Evolutionary conservation across 2,329 filamentous ascomycete species (phyloP), one percentile per base, ranked within the genome.

Genomic region (Ramichloridium luteum): DNA sequence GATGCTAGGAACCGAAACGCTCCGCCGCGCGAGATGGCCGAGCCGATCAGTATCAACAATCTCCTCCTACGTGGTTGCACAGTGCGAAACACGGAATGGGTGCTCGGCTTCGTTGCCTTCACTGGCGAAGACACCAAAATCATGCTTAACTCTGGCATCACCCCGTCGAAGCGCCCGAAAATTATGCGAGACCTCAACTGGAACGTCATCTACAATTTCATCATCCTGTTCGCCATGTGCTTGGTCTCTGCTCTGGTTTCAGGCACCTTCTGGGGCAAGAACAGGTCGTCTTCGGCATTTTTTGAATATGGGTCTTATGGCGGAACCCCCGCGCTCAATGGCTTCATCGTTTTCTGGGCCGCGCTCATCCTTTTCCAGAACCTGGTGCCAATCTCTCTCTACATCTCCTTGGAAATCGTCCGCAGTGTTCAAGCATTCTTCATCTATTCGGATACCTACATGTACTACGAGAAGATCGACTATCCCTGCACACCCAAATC

Each of bases 101-200:
- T 85, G 32, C 70, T 98, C 4, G 90, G 86, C 32, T 72, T 98
- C 3, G 88, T 96, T 30, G 67, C 93, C 12, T 98, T 93, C 59
- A 96, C 90, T 10, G 90, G 90, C 18, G 77, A 86, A 51, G 88
- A 98, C 55, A 93, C 88, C 18, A 98, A 96, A 62, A 96, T 94
- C 55, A 98, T 98, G 90, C 80, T 94, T 64, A 98, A 98, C 54
- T 82, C 90, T 16, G 90, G 90, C 38, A 79, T 88, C 40, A 98
- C 90, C 2, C 90, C 92, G 9, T 93, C 76, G 55, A 98, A 98
- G 64, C 80, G 88, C 40, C 75, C 90, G 22, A 77, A 83, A 45
- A 86, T 98, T 48, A 83, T 86, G 32, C 79, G 84, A 41, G 86
- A 93, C 55, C 71, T 98, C 46, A 98, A 98, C 63, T 92, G 84